Base-by-base conservation (phyloP, 352 stramenopile species). In the Phytophthora niederhauseri region DNA sequence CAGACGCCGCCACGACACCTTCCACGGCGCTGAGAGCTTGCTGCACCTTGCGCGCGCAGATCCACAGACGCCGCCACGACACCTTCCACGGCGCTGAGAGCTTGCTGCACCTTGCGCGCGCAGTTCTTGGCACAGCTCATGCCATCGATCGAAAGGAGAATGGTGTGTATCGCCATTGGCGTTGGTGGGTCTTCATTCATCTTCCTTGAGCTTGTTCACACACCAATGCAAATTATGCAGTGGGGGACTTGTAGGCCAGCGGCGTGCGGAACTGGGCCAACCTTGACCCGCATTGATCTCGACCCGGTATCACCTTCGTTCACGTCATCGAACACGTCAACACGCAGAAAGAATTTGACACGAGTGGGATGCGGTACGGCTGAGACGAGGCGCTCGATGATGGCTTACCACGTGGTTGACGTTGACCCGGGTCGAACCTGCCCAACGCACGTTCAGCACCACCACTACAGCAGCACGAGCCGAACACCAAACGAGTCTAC, bases 51-150 rank as follows among this genome's bases (percentile, higher is more conserved):
- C 52, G 48, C 1, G 80, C 78, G 43, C 81, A 89, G 57, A 58
- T 91, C 75, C 15, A 93, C 83, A 0, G 64, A 75, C 14, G 82
- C 76, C 7, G 85, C 68, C 22, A 85, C 75, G 34, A 93, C 78
- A 64, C 96, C 88, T 20, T 97, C 81, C 2, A 82, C 78, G 20
- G 96, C 89, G n/a, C 96, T 78, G n/a, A 97, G 64, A 15, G 73
- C 84, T 20, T 89, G 75, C 30, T 89, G 68, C 19, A 93, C 76
- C 26, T 84, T 3, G 24, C 24, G n/a, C n/a, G n/a, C 24, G 24
- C 24, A 26, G 24, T 77, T 75, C 20, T 81, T 84, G 41, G 78
- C 75, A 51, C 80, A 92, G 57, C 63, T 80, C 85, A 89, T 90
- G 50, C 81, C 81, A 2, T 90, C 73, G 31, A 93, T 79, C 36